Evolutionary conservation across 2,329 filamentous ascomycete genomes (phyloP), one percentile per base, ranked within the genome.

Genomic region (Cladorrhinum sp.): DNA sequence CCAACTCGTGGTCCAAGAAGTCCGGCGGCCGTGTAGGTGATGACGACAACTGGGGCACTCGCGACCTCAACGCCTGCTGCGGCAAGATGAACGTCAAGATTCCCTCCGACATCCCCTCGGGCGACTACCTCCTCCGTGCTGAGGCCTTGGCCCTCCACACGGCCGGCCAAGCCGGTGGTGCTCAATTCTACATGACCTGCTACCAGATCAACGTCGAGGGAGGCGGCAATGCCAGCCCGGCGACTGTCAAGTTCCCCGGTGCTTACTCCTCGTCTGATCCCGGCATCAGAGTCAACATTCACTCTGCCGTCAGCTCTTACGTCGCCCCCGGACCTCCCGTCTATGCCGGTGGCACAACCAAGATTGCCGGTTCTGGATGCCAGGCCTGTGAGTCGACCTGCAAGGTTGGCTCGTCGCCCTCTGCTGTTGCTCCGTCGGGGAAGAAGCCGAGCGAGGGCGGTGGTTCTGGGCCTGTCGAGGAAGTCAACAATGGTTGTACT

Each of bases 81-180:
- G 76, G 75, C 10, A 67, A 67, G 46, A 75, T 77, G 73, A 69
- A 75, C 66, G 72, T 77, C 55, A 64, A 66, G 42, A 72, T 76
- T 39, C 73, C 73, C 26, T 50, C 64, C 6, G 68, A 72, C 50
- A 64, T 76, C 18, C 67, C 68, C 0, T 58, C 68, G 7, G 74
- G 74, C 57, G 74, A 76, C 64, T 76, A 82, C 63, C 74, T 82
- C 20, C 69, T 82, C 18, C 73, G 80, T n/a, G 78, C 79, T 30
- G 80, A 82, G 69, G 76, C 76, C 14, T 75, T 82, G 53, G 80
- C 79, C 12, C 71, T 82, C 42, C 80, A 82, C 66, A 72, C 75
- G 9, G 79, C 79, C 9, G 69, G 69, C 2, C 67, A 67, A 2
- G 48, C 66, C 2, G 72, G 66, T 50, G 71, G 71, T 1, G 74